phyloP scores from a whole-genome alignment of 176 grass and related monocot species.

The Thinopyrum elongatum region DNA sequence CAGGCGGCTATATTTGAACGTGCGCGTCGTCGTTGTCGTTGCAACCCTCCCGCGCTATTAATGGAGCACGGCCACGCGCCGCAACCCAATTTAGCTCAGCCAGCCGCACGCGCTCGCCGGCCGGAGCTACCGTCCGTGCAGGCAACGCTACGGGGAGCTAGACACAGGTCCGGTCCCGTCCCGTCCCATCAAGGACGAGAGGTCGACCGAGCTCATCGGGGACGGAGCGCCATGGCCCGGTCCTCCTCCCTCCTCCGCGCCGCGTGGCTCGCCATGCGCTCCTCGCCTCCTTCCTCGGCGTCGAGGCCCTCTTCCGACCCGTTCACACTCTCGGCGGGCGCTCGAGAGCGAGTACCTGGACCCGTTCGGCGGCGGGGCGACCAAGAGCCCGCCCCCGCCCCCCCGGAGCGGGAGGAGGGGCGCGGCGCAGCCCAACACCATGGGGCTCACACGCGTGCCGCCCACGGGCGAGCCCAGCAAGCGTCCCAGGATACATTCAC shows the following conservation, averaged over 20 bases:
- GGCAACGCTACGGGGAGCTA: not conserved
- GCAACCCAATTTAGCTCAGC: not conserved
- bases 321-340: slow-evolving; percentile 37
- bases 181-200: too few species aligned
- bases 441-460: slow-evolving; percentile 31
- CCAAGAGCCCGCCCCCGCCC: not conserved
- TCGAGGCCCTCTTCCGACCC: slow-evolving; percentile 39
- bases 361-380: slow-evolving; percentile 24
- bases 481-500: not conserved
- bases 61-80: not conserved
- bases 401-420: slow-evolving; percentile 43
- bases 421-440: slow-evolving; percentile 28
- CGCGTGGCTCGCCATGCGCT: slow-evolving; percentile 9
- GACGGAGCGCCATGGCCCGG: not conserved
- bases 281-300: slow-evolving; percentile 21
- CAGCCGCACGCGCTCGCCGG: not conserved
- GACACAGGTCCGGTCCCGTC: too few species aligned
- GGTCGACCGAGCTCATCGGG: not conserved
- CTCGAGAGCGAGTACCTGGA: slow-evolving; percentile 25
- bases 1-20: not conserved
- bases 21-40: not conserved
- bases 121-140: not conserved
- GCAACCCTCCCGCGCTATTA: not conserved
- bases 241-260: slow-evolving; percentile 17
- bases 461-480: slow-evolving; percentile 8